phyloP scores from a whole-genome alignment of 2,329 filamentous ascomycete species.

The Calonectria crousiana region DNA sequence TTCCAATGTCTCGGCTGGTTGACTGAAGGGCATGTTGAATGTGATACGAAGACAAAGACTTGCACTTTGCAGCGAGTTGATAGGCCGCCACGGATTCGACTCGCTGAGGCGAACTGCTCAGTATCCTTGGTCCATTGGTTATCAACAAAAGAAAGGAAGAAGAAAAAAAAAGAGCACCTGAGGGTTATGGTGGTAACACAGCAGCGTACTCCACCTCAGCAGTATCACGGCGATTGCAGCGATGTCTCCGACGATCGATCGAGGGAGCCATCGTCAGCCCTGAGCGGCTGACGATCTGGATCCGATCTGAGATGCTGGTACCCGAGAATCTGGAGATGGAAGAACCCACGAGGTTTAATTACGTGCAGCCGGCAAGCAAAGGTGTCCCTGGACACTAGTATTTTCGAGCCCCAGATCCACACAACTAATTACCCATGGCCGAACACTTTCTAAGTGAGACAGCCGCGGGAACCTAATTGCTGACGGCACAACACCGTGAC shows the following conservation, averaged over 20 bases:
- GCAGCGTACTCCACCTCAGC: background rate
- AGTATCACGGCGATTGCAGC: constrained; percentile 17
- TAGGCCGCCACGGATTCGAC: constrained; percentile 10
- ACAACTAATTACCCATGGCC: background rate
- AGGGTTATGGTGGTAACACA: constrained; percentile 9
- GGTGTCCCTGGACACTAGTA: background rate
- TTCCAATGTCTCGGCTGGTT: constrained; percentile 39
- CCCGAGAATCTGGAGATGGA: background rate
- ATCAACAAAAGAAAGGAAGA: background rate
- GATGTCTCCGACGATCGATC: constrained; percentile 19
- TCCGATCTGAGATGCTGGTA: constrained; percentile 32
- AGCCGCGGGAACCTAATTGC: constrained; percentile 2
- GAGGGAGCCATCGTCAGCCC: constrained; percentile 13
- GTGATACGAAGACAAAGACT: constrained; percentile 12
- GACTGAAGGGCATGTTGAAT: constrained; percentile 8
- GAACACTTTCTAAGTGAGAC: constrained; percentile 8
- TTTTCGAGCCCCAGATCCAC: background rate
- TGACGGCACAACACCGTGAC: background rate
- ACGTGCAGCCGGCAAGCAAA: background rate
- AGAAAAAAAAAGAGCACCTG: constrained; percentile 2
- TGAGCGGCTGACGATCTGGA: constrained; percentile 25
- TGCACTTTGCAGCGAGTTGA: background rate
- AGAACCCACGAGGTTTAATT: background rate
- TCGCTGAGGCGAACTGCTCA: background rate
- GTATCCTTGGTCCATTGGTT: background rate